These are phyloP conservation scores for Epichloe amarillans DNA, from an alignment of 2,329 filamentous ascomycete genomes.

Conservation along the genomic window DNA sequence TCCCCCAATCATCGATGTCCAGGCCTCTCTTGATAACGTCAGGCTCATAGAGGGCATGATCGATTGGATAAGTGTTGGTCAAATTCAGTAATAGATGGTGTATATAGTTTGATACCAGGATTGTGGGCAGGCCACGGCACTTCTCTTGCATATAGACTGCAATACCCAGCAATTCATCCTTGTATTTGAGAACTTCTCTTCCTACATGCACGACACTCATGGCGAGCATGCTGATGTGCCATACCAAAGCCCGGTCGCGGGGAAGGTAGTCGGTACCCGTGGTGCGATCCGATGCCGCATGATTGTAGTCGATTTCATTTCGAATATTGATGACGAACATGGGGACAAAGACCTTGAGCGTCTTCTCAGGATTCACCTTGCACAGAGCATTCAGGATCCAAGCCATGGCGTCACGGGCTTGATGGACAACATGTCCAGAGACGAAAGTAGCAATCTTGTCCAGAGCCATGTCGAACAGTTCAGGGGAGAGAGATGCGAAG, in stretches of 20 bases:
- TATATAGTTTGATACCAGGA: slow-evolving; percentile 94
- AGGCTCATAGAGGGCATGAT: slow-evolving; percentile 80
- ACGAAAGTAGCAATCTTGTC: slow-evolving; percentile 90
- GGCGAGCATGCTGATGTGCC: slow-evolving; percentile 92
- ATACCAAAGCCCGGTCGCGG: slow-evolving; percentile 81
- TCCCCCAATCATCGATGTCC: slow-evolving; percentile 72
- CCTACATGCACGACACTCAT: slow-evolving; percentile 98
- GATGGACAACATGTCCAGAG: slow-evolving; percentile 87
- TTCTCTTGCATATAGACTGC: slow-evolving; percentile 93
- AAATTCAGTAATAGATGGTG: slow-evolving; percentile 91
- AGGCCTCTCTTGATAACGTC: slow-evolving; percentile 57
- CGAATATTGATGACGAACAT: slow-evolving; percentile 85
- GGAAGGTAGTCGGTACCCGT: slow-evolving; percentile 89
- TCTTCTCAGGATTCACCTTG: slow-evolving; percentile 90
- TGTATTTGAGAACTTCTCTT: slow-evolving; percentile 76
- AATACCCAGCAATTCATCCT: slow-evolving; percentile 78
- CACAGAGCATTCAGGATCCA: slow-evolving; percentile 95
- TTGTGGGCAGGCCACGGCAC: slow-evolving; percentile 84
- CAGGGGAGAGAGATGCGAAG: slow-evolving; percentile 79
- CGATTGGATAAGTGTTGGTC: slow-evolving; percentile 85
- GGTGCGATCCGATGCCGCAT: slow-evolving; percentile 85
- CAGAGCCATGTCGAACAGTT: slow-evolving; percentile 82
- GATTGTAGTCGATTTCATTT: slow-evolving; percentile 93
- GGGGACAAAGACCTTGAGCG: slow-evolving; percentile 78
- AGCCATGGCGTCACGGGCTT: slow-evolving; percentile 93